Base-by-base conservation (phyloP, 495 filamentous ascomycete genomes). In the Neurospora pannonica region DNA sequence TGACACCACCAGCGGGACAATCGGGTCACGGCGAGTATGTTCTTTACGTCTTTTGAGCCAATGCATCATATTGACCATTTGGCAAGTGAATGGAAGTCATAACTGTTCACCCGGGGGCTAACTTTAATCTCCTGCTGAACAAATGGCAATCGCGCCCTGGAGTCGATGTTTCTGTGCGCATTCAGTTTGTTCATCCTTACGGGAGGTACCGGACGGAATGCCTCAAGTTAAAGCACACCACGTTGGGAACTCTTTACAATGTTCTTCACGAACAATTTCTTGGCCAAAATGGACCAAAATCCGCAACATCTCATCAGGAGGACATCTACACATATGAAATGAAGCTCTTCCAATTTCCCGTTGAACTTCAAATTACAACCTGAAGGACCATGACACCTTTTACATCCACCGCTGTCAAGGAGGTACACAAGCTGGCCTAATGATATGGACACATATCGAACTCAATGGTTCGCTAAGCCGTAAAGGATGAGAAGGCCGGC, bases 1-100 rank as follows among this genome's bases (percentile, higher is more conserved):
- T 81, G 80, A 80, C 71, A 2, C 17, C 54, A n/a, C 17, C 60
- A 21, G 2, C 36, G 73, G 73, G 48, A 69, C 8, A 2, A 70
- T 28, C 71, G 24, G 48, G 48, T 62, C 48, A 7, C 5, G n/a
- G 2, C 19, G 19, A 48, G n/a, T n/a, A 48, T 48, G 46, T 13
- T 48, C n/a, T 48, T 62, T 28, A 62, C 24, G 13, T 7, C 24
- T 62, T 31, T 9, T 34, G 28, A 19, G 28, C 15, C 28, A 67
- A 67, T 8, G 28, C 54, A 54, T 28, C 10, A 28, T 28, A 13
- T 24, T 28, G 46, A 62, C 15, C 54, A 62, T 31, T 31, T 62
- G 42, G 19, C 11, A 34, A 34, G 28, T 31, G 13, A 62, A 62
- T 67, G 54, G 28, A 67, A 67, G 28, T 17, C 28, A 67, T 17